phyloP scores from a whole-genome alignment of 192 early-diverging fungal species.

The Funneliformis geosporum region DNA sequence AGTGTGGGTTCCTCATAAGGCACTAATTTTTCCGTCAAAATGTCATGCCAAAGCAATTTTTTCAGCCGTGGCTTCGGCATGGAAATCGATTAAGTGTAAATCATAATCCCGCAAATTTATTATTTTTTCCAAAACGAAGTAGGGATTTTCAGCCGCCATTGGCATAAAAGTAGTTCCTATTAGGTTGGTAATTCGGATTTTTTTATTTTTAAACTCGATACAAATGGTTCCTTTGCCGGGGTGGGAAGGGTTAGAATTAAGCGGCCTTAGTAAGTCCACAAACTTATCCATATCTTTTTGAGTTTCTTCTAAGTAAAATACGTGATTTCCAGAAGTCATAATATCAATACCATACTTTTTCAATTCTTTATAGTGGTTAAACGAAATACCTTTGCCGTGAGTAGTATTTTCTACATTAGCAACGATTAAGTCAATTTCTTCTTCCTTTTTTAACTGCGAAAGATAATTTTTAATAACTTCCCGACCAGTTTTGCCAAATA shows the following conservation, averaged over 20 bases:
- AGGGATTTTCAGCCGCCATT: conserved; percentile 1
- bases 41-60: conserved; percentile 20
- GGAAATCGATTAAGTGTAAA: conserved; percentile 2
- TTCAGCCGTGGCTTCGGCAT: conserved; percentile 23
- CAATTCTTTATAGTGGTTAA: conserved; percentile 9
- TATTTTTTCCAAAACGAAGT: conserved; percentile 15
- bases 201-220: neutral
- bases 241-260: conserved; percentile 23
- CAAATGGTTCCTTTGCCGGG: neutral
- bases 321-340: conserved; percentile 23
- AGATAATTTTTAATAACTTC: conserved; percentile 13
- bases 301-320: conserved; percentile 14
- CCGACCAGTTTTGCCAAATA: conserved; percentile 26
- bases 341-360: conserved; percentile 7
- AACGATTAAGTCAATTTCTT: conserved; percentile 9
- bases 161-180: conserved; percentile 14
- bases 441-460: neutral
- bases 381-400: conserved; percentile 22
- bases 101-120: conserved; percentile 10
- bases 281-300: conserved; percentile 5
- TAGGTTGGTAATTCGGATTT: conserved; percentile 22
- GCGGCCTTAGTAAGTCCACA: conserved; percentile 2
- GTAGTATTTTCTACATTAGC: conserved; percentile 28
- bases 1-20: conserved; percentile 23
- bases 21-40: conserved; percentile 20